Evolutionary conservation across 2,329 filamentous ascomycete species (phyloP).

Genomic region (Talaromyces sp.): DNA sequence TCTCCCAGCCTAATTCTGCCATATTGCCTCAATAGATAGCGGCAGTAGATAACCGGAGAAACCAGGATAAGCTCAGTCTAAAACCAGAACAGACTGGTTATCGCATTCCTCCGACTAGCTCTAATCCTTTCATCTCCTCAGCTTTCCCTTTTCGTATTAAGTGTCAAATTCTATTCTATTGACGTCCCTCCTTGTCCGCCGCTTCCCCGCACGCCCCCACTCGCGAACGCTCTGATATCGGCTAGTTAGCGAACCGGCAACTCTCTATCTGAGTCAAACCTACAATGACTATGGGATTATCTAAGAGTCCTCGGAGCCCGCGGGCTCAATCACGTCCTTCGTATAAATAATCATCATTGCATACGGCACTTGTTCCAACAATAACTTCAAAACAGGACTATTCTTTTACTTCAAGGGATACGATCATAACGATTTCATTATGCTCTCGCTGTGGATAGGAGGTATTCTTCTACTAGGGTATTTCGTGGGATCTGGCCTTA

Average conservation of each 20-base stretch:
- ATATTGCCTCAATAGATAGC: background rate
- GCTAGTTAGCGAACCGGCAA: background rate
- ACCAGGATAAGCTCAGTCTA: background rate
- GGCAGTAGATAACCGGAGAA: background rate
- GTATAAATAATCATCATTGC: constrained; percentile 11
- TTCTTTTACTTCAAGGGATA: too few species aligned
- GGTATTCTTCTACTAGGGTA: constrained; percentile 13
- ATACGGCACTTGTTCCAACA: background rate
- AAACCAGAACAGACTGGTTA: background rate
- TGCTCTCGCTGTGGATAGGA: constrained; percentile 21
- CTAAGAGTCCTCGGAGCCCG: constrained; percentile 5
- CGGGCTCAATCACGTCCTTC: background rate
- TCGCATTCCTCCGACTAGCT: background rate
- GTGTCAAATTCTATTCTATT: constrained; percentile 11
- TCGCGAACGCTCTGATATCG: constrained; percentile 3
- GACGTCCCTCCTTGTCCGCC: background rate
- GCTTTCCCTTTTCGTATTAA: constrained; percentile 15
- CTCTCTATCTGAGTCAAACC: background rate
- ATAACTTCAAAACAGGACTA: background rate
- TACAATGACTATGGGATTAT: background rate
- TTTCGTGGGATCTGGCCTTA: constrained; percentile 9
- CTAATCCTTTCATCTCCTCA: constrained; percentile 14
- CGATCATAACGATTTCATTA: background rate
- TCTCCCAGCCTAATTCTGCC: background rate
- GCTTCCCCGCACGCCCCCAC: constrained; percentile 20